These are phyloP conservation scores for Beauveria varroae DNA, from an alignment of 2,329 filamentous ascomycete genomes.

Conservation along the genomic window DNA sequence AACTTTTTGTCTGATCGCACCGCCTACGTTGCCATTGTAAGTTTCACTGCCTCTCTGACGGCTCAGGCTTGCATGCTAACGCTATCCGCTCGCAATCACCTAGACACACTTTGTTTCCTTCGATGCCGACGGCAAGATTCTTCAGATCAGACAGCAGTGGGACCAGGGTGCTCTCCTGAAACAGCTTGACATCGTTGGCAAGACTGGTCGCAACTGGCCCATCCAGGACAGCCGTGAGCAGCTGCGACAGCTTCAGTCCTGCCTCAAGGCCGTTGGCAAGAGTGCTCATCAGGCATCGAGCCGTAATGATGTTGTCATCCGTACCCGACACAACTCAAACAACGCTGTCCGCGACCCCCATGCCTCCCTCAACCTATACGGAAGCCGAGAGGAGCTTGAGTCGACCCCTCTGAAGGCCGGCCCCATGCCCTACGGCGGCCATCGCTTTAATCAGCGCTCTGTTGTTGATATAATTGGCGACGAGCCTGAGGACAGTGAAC, in stretches of 20 bases:
- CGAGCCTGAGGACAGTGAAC: constrained; percentile 31
- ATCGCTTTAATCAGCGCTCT: constrained; percentile 57
- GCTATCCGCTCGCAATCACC: neutral
- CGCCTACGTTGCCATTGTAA: constrained; percentile 73
- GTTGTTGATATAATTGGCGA: constrained; percentile 64
- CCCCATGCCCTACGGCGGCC: constrained; percentile 55
- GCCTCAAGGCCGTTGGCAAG: constrained; percentile 42
- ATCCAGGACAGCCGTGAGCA: constrained; percentile 84
- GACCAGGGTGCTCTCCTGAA: constrained; percentile 91
- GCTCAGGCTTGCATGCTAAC: neutral
- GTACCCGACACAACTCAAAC: constrained; percentile 44
- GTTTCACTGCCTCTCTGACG: constrained; percentile 21
- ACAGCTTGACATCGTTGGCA: constrained; percentile 88
- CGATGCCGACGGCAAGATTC: constrained; percentile 67
- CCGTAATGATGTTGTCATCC: constrained; percentile 31
- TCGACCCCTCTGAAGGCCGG: constrained; percentile 37
- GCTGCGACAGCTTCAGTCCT: constrained; percentile 63
- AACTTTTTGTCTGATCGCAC: constrained; percentile 83
- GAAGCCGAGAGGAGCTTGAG: constrained; percentile 56
- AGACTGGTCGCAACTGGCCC: constrained; percentile 87
- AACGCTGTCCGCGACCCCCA: constrained; percentile 56
- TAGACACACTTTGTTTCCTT: constrained; percentile 88
- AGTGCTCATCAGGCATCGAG: constrained; percentile 23
- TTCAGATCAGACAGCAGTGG: constrained; percentile 85
- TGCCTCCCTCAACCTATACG: constrained; percentile 68